Conservation (phyloP, 495 filamentous ascomycete species). For the Rostrohypoxylon terebratum region DNA sequence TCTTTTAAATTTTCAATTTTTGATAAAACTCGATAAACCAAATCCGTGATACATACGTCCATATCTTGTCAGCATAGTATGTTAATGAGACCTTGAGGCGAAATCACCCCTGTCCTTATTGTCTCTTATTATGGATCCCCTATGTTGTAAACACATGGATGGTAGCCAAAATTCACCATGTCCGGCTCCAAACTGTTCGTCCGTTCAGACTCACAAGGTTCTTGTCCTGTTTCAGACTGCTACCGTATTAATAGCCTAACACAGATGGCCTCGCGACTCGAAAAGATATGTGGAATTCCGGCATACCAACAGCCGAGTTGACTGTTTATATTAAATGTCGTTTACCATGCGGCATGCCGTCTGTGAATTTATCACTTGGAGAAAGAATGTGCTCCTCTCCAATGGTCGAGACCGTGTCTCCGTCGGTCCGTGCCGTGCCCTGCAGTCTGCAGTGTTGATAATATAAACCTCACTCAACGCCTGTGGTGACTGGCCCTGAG, state of each 20-base stretch:
- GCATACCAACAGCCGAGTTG: not conserved
- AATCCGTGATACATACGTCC: not conserved
- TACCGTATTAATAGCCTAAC: not conserved
- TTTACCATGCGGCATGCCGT: conserved; percentile 4
- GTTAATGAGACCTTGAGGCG: conserved; percentile 23
- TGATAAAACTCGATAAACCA: not conserved
- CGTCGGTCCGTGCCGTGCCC: conserved; percentile 13
- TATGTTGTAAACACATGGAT: not conserved
- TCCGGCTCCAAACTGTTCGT: not conserved
- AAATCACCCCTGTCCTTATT: conserved; percentile 23
- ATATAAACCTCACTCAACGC: conserved; percentile 5
- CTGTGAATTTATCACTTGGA: not conserved
- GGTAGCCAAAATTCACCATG: not conserved
- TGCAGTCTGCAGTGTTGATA: conserved; percentile 5
- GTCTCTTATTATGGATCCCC: conserved; percentile 18
- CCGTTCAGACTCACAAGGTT: conserved; percentile 4
- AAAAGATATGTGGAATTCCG: conserved; percentile 24
- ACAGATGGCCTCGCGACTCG: not conserved
- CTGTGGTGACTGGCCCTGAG: conserved; percentile 7
- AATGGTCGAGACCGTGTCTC: not conserved
- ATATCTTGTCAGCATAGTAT: not conserved
- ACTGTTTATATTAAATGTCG: not conserved
- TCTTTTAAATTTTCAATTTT: not conserved
- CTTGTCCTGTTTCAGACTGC: conserved; percentile 26
- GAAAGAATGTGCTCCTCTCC: not conserved